Percentiles rank a stretch among this genome's conserved stretches.
Evolutionary conservation across 306 rosid genomes (phyloP).

Genomic region (Sicyos edulis): DNA sequence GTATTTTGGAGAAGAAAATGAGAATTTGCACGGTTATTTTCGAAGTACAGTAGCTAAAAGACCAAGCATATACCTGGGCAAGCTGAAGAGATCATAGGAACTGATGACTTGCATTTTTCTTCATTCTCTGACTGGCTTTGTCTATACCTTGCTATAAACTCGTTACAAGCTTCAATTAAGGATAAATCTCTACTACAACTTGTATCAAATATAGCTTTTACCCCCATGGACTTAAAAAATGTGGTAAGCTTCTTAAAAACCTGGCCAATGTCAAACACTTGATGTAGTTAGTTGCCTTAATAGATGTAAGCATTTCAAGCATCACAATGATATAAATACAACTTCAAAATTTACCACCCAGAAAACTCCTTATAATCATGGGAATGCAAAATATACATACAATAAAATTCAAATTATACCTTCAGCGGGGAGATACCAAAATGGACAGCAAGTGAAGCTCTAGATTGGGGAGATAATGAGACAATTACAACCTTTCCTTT

Average conservation of each 20-base stretch:
- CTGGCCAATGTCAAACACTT: constrained; percentile 37
- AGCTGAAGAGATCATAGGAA: constrained; percentile 94
- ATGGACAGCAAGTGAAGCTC: constrained; percentile 84
- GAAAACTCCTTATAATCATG: constrained; percentile 5
- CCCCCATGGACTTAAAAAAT: constrained; percentile 81
- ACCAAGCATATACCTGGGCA: constrained; percentile 69
- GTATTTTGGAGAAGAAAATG: not conserved
- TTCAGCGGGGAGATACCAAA: constrained; percentile 76
- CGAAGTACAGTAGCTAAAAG: not conserved
- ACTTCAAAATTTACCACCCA: not conserved
- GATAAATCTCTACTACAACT: constrained; percentile 87
- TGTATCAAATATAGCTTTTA: constrained; percentile 82
- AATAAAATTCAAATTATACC: constrained; percentile 33
- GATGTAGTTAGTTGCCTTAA: not conserved
- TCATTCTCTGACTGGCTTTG: constrained; percentile 43
- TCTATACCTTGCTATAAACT: constrained; percentile 67
- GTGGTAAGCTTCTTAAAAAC: constrained; percentile 65
- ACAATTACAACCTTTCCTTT: constrained; percentile 65
- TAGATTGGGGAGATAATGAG: constrained; percentile 88
- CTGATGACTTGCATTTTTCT: constrained; percentile 35
- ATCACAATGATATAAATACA: not conserved
- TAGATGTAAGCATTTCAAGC: not conserved
- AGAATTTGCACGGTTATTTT: not conserved
- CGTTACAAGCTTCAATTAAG: constrained; percentile 74
- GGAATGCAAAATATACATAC: not conserved